Conservation (phyloP, 2,329 filamentous ascomycete species). For the Ophiostoma novo-ulmi region DNA sequence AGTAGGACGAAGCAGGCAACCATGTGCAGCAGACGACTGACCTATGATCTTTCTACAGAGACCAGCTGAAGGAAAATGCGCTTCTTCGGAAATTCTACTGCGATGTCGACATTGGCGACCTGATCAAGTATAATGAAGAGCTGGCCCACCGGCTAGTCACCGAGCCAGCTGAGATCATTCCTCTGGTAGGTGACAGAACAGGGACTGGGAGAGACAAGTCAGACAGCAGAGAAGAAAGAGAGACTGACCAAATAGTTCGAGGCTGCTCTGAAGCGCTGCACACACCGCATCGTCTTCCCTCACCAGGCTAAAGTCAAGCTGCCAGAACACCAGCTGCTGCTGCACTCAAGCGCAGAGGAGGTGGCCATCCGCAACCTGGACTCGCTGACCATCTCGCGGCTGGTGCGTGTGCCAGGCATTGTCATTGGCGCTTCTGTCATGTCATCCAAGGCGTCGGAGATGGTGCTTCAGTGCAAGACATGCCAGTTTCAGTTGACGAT, state of each 20-base stretch:
- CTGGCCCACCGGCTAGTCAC: slow-evolving; percentile 83
- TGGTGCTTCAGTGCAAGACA: slow-evolving; percentile 82
- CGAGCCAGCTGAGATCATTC: slow-evolving; percentile 88
- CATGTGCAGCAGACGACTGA: slow-evolving; percentile 31
- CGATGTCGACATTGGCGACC: slow-evolving; percentile 89
- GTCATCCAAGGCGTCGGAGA: slow-evolving; percentile 85
- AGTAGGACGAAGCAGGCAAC: background rate
- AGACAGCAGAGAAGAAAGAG: background rate
- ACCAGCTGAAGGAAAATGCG: slow-evolving; percentile 92
- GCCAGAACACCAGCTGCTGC: slow-evolving; percentile 87
- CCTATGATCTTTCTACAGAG: slow-evolving; percentile 48
- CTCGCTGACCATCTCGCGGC: slow-evolving; percentile 82
- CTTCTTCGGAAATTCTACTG: slow-evolving; percentile 92
- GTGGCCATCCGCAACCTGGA: slow-evolving; percentile 92
- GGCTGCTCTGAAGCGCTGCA: slow-evolving; percentile 80
- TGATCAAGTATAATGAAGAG: slow-evolving; percentile 95
- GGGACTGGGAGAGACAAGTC: background rate
- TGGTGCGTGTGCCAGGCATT: slow-evolving; percentile 96
- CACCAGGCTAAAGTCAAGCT: slow-evolving; percentile 61
- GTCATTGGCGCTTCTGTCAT: slow-evolving; percentile 96
- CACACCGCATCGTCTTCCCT: slow-evolving; percentile 87
- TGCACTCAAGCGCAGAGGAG: slow-evolving; percentile 86
- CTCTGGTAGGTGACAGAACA: slow-evolving; percentile 58
- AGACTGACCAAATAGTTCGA: slow-evolving; percentile 63
- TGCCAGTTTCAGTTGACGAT: slow-evolving; percentile 70